A percentile compares a stretch with the other conserved stretches of the same genome.
Conservation (phyloP, 106 monocot genomes). For the Ottelia alismoides region DNA sequence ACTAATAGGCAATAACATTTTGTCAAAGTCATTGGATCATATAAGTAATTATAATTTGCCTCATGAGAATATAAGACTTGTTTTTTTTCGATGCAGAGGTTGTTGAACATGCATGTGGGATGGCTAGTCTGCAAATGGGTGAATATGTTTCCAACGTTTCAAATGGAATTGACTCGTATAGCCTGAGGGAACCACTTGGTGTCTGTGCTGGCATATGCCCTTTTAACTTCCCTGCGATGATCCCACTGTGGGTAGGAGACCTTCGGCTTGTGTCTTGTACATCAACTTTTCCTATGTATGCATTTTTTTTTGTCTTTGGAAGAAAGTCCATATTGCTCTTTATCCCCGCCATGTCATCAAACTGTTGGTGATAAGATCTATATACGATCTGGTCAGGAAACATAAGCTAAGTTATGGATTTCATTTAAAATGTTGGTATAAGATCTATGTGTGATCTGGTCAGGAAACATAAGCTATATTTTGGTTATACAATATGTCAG, state of each 20-base stretch:
- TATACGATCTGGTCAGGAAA: no score
- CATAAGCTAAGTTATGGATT: no score
- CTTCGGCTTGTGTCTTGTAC: neutral
- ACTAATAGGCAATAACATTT: no score
- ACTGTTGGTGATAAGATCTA: no score
- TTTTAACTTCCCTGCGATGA: conserved; percentile 99
- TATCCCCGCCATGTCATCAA: no score
- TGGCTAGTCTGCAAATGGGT: conserved; percentile 94
- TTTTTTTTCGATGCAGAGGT: conserved; percentile 61
- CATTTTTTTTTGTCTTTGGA: neutral
- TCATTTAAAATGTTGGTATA: no score
- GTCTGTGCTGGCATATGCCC: conserved; percentile 98
- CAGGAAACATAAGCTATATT: no score
- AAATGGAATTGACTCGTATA: conserved; percentile 81
- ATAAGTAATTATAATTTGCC: no score
- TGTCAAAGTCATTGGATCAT: no score
- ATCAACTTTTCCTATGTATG: neutral
- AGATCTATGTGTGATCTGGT: no score
- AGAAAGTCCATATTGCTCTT: no score
- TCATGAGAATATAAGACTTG: no score
- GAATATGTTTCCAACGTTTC: conserved; percentile 88
- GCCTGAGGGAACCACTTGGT: conserved; percentile 92
- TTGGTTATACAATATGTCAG: neutral
- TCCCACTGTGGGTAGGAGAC: conserved; percentile 87
- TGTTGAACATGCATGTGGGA: conserved; percentile 99